Base-by-base conservation (phyloP, 208 protist genomes). In the Phytomonas francai region DNA sequence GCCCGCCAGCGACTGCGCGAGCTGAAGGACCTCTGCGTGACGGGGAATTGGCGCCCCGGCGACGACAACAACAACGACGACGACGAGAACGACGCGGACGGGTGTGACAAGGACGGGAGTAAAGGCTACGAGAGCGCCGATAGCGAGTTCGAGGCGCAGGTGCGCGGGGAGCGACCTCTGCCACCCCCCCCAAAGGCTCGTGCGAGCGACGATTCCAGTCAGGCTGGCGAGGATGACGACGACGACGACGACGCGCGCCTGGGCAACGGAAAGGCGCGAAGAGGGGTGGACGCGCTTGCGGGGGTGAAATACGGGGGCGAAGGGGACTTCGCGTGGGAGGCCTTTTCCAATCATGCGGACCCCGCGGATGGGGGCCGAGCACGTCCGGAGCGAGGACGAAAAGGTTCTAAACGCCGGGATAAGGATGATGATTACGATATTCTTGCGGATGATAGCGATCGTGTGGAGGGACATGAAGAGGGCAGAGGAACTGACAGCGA, bases 21-120 rank as follows among this genome's bases (percentile, higher is more conserved):
- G 9, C 77, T 98, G 49, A 94, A 97, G 67, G 87, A 98, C 76
- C 80, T 96, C 3, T 99, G 97, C 72, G 96, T 99, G 11, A 99
- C 97, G 0, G 97, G 97, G 36, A 84, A 95, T 65, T 98, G 97
- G 97, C 49, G 66, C 8, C 42, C 69, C 5, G 61, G 51, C 11
- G 84, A 92, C 39, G 66, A 33, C 6, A 71, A 59, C 25, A 68
- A 57, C 25, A 69, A 81, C 39, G 67, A 63, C 5, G 68, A 70
- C 32, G 72, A 59, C 12, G 77, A 72, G 28, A 84, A 80, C 25
- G 82, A 83, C 59, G 80, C 83, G 57, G 77, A 80, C 5, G 85
- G 80, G 31, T 70, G 71, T 42, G 79, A 83, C 3, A 79, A 73
- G 19, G 72, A 72, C 16, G 73, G 71, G 31, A 87, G 81, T 70